These are phyloP conservation scores for Colletotrichum musicola DNA, from an alignment of 2,329 filamentous ascomycete genomes.

Conservation along the genomic window DNA sequence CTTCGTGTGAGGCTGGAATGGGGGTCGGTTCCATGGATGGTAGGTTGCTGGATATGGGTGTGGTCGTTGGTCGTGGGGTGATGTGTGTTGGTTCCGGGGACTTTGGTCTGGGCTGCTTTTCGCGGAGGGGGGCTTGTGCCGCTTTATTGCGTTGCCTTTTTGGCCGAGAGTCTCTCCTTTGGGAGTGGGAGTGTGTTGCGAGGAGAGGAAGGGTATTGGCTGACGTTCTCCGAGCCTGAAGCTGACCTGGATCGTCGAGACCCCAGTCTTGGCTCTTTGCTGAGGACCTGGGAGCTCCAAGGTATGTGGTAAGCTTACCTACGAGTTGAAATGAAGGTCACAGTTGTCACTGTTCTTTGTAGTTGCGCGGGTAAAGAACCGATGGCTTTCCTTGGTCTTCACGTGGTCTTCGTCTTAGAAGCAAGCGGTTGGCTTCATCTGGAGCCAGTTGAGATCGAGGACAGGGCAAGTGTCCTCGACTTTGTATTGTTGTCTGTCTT, in stretches of 20 bases:
- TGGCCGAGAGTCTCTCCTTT: neutral
- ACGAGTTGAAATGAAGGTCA: too few species aligned
- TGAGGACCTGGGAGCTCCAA: too few species aligned
- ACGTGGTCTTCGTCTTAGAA: too few species aligned
- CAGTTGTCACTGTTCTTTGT: accelerated
- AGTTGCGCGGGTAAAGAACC: too few species aligned
- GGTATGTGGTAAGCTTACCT: too few species aligned
- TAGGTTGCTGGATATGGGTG: too few species aligned
- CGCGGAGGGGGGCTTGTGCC: neutral
- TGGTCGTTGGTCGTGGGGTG: neutral
- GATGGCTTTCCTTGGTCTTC: too few species aligned
- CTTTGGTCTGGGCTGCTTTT: too few species aligned
- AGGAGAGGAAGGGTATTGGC: neutral
- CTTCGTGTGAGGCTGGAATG: constrained; percentile 2
- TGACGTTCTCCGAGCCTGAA: neutral
- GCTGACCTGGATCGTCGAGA: neutral
- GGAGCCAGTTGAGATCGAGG: too few species aligned
- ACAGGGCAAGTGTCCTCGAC: too few species aligned
- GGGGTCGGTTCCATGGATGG: neutral
- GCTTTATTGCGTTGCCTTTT: neutral
- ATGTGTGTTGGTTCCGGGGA: neutral
- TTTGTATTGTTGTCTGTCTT: too few species aligned
- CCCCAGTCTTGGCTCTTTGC: neutral
- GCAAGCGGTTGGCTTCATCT: too few species aligned
- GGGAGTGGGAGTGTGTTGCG: neutral